Evolutionary conservation across 805 yeast species (phyloP), one percentile per base, ranked within the genome.

Genomic region (Kodamaea nitidulidarum): DNA sequence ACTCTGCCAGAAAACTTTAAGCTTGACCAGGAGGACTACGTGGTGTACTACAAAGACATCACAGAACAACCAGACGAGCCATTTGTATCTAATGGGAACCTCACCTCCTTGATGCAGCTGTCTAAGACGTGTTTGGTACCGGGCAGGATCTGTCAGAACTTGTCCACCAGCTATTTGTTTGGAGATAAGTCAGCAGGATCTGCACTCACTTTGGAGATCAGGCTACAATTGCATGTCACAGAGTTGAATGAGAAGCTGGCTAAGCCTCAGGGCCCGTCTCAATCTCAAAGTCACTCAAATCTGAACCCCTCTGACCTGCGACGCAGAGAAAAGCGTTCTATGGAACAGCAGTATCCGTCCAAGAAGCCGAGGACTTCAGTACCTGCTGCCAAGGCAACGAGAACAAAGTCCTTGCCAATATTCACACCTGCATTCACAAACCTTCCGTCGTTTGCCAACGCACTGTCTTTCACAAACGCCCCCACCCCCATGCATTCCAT

Each of bases 101-200:
- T 68, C 36, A 60, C 70, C 2, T 46, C 54, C 6, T 49, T 67
- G 20, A 44, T 65, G 14, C 32, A 50, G 18, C 45, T 58, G 24
- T 38, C 60, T 4, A 54, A 58, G 27, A 49, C 48, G 15, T 52
- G 52, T 36, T 45, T 64, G 21, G 38, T 71, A 4, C 67, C 81
- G 4, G 76, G 82, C 9, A 69, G 82, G 40, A 78, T 80, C 25
- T 78, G 83, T 48, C 76, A 76, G 40, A 79, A 73, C 50, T 65
- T 80, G 38, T 67, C 78, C 20, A 71, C 75, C 35, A 56, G 76
- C 49, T 63, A 51, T 35, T 44, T 56, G 38, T 56, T 56, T 38
- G 61, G 61, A 15, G 69, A 61, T 58, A 65, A 52, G 46, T 56
- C 60, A 42, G 50, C 56, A 48, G 28, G 48, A 6, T 58, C 73